A percentile compares a stretch with the other conserved stretches of the same genome.
Evolutionary conservation across 352 stramenopile genomes (phyloP).

Genomic region (Elongisporangium senticosum): DNA sequence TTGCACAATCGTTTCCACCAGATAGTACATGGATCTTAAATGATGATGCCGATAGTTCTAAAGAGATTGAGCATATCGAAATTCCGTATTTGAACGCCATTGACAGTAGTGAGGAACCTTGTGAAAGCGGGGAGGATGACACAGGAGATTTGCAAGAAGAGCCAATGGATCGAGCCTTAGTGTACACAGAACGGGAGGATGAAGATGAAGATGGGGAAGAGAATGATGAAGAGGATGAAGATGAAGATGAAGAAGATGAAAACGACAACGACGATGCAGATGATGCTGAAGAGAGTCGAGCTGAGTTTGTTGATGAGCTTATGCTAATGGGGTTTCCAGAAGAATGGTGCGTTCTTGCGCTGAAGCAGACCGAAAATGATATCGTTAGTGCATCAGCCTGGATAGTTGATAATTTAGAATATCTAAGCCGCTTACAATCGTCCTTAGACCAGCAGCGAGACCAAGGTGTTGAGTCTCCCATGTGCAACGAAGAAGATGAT

Average conservation of each 20-base stretch:
- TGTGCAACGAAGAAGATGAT: slow-evolving; percentile 70
- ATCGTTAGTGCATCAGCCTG: slow-evolving; percentile 88
- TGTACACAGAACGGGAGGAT: slow-evolving; percentile 1
- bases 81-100: background rate
- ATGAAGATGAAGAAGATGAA: slow-evolving; percentile 38
- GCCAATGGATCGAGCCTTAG: background rate
- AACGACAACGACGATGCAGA: slow-evolving; percentile 49
- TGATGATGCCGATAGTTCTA: background rate
- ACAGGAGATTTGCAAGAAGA: slow-evolving; percentile 5
- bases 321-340: slow-evolving; percentile 92
- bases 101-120: slow-evolving; percentile 8
- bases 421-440: slow-evolving; percentile 78
- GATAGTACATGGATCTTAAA: background rate
- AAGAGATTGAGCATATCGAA: background rate
- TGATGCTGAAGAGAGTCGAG: slow-evolving; percentile 38
- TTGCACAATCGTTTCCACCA: no score
- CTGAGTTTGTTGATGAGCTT: slow-evolving; percentile 87
- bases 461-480: slow-evolving; percentile 22
- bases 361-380: slow-evolving; percentile 90
- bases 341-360: slow-evolving; percentile 87
- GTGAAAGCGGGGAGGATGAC: slow-evolving; percentile 10
- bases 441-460: slow-evolving; percentile 68
- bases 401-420: slow-evolving; percentile 93
- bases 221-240: slow-evolving; percentile 17
- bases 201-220: slow-evolving; percentile 9